phyloP scores from a whole-genome alignment of 1,284 basidiomycete genomes.

The Earliella scabrosa region DNA sequence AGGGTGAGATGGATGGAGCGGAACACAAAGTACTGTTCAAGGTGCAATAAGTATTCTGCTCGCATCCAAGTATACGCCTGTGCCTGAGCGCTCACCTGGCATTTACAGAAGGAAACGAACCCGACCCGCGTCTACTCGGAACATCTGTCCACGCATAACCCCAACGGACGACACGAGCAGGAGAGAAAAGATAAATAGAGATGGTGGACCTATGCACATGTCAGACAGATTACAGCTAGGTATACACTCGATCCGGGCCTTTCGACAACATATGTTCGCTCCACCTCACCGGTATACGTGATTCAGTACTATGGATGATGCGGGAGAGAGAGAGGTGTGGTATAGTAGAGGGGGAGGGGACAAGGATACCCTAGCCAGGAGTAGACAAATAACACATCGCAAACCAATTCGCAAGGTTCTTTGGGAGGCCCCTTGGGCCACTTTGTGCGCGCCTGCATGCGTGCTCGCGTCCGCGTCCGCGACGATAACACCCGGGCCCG shows the following conservation, averaged over 20 bases:
- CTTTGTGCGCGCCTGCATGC: conserved; percentile 1
- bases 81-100: too few relatives aligned
- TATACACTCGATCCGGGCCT: conserved; percentile 24
- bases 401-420: neutral
- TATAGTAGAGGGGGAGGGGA: conserved; percentile 18
- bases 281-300: conserved; percentile 9
- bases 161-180: neutral
- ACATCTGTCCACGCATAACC: too few relatives aligned
- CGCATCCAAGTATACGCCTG: too few relatives aligned
- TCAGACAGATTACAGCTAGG: conserved; percentile 27
- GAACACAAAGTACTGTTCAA: too few relatives aligned
- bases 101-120: too few relatives aligned
- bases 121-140: too few relatives aligned
- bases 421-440: conserved; percentile 11
- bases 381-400: conserved; percentile 7
- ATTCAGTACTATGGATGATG: conserved; percentile 10
- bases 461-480: neutral
- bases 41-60: too few relatives aligned
- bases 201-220: conserved; percentile 21
- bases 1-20: too few relatives aligned
- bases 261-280: conserved; percentile 19
- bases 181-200: conserved; percentile 19
- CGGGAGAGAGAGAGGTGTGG: conserved; percentile 1
- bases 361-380: conserved; percentile 13
- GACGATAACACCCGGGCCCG: neutral